A percentile compares a stretch with the other conserved stretches of the same genome.
Conservation (phyloP, 257 asterid genomes). For the Nyctanthes arbortristis region DNA sequence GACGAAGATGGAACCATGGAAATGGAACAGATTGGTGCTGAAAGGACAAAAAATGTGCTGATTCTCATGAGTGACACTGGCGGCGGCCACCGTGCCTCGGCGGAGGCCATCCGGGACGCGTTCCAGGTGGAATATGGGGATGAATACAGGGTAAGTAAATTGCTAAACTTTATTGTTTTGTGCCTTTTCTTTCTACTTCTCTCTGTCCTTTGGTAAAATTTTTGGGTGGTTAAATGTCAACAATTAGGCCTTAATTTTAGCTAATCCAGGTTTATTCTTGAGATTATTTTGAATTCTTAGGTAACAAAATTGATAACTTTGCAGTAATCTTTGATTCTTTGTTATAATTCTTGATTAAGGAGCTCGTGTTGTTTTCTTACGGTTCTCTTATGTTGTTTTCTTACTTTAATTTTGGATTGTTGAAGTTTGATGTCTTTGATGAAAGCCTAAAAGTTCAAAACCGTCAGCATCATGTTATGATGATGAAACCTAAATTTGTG, state of each 20-base stretch:
- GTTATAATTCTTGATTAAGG: too few species aligned
- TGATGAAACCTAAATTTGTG: too few species aligned
- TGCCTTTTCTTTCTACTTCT: too few species aligned
- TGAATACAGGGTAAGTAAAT: slow-evolving; percentile 38
- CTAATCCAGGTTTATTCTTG: too few species aligned
- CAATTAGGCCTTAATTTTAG: background rate
- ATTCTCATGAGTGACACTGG: slow-evolving; percentile 98
- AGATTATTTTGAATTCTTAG: too few species aligned
- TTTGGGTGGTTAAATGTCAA: background rate
- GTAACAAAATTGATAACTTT: background rate
- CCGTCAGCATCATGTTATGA: too few species aligned
- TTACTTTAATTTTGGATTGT: too few species aligned
- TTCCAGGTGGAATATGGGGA: slow-evolving; percentile 52
- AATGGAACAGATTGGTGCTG: slow-evolving; percentile 88
- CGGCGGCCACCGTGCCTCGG: slow-evolving; percentile 74
- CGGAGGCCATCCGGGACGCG: slow-evolving; percentile 54
- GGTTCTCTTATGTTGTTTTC: too few species aligned
- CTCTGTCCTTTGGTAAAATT: background rate
- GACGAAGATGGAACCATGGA: slow-evolving; percentile 67
- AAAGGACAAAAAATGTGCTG: slow-evolving; percentile 84
- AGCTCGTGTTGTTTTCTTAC: too few species aligned
- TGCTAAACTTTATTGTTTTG: background rate
- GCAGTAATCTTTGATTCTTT: background rate
- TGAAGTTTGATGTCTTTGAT: too few species aligned
- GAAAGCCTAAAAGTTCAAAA: too few species aligned